These are phyloP conservation scores for Pistacia atlantica DNA, from an alignment of 345 rosid species.

Conservation along the genomic window DNA sequence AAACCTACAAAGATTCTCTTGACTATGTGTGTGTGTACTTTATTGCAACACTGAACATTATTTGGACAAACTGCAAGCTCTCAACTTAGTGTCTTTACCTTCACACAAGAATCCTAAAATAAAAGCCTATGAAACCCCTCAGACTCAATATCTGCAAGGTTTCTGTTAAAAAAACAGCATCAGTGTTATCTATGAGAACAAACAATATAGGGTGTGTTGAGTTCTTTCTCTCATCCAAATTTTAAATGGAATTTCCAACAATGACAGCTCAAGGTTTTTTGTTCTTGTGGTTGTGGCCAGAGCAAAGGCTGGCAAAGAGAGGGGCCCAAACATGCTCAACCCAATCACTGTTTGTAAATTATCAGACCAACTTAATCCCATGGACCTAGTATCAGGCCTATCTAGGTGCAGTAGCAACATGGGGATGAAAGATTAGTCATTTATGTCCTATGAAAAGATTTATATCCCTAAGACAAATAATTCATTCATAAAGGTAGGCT, in stretches of 20 bases:
- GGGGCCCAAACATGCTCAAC: neutral
- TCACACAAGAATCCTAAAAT: slow-evolving; percentile 31
- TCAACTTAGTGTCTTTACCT: slow-evolving; percentile 27
- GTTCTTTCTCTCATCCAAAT: neutral
- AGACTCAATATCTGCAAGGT: neutral
- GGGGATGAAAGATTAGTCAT: neutral
- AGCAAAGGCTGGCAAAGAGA: neutral
- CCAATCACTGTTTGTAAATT: neutral
- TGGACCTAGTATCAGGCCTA: neutral
- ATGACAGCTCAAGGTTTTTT: neutral
- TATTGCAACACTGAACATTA: slow-evolving; percentile 12
- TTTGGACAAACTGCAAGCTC: slow-evolving; percentile 20
- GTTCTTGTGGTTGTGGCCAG: neutral
- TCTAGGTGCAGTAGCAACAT: neutral
- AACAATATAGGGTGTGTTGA: neutral
- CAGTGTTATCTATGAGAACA: neutral
- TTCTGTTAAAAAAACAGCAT: neutral
- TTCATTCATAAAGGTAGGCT: neutral
- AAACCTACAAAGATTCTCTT: slow-evolving; percentile 35
- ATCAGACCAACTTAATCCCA: neutral
- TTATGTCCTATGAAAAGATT: too few species aligned
- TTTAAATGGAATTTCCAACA: neutral
- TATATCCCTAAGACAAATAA: too few species aligned
- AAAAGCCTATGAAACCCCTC: neutral
- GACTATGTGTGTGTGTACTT: slow-evolving; percentile 4